A percentile compares a stretch with the other conserved stretches of the same genome.
These are phyloP conservation scores for Lolium perenne DNA, from an alignment of 176 grass and related monocot species.

Conservation along the genomic window DNA sequence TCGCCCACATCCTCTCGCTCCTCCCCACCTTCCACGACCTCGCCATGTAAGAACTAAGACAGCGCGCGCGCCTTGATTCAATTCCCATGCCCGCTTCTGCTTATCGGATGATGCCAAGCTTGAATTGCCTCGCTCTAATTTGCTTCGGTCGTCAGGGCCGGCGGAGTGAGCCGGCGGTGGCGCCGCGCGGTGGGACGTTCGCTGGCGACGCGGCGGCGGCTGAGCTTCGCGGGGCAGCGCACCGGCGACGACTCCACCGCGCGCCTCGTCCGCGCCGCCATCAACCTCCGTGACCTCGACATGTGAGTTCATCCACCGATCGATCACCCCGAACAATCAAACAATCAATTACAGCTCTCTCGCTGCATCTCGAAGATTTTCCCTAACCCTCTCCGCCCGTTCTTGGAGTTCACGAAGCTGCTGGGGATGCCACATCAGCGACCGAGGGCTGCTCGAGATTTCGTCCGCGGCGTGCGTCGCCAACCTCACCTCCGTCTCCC, in stretches of 20 bases:
- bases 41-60: conserved; percentile 51
- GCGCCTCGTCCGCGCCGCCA: conserved; percentile 69
- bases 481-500: conserved; percentile 77
- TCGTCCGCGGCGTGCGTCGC: conserved; percentile 64
- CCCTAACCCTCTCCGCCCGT: conserved; percentile 40
- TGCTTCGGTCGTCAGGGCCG: conserved; percentile 49
- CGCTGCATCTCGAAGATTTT: neutral
- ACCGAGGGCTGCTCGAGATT: conserved; percentile 76
- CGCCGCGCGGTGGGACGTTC: conserved; percentile 69
- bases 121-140: neutral
- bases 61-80: neutral
- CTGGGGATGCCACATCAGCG: conserved; percentile 84
- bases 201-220: conserved; percentile 67
- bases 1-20: conserved; percentile 76
- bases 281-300: conserved; percentile 88
- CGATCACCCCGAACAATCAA: neutral
- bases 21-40: conserved; percentile 84
- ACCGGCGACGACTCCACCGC: conserved; percentile 77
- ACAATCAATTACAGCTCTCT: neutral
- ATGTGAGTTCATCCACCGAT: conserved; percentile 54
- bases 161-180: conserved; percentile 81
- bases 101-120: neutral
- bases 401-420: conserved; percentile 87
- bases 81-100: neutral
- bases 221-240: conserved; percentile 81